These are phyloP conservation scores for Backusella circina DNA, from an alignment of 192 early-diverging fungal genomes.

Conservation along the genomic window DNA sequence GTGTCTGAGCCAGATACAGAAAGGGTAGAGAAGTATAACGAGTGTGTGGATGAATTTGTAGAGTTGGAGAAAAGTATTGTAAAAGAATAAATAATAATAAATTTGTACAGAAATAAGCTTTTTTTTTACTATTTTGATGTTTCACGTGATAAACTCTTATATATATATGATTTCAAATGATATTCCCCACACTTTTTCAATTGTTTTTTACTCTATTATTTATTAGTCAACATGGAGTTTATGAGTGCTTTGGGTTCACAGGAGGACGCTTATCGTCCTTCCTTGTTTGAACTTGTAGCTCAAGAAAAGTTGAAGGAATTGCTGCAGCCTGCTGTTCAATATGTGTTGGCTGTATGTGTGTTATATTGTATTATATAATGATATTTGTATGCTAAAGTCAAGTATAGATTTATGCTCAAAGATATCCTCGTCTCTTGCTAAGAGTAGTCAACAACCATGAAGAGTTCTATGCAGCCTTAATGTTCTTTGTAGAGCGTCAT, in stretches of 20 bases:
- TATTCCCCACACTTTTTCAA: background rate
- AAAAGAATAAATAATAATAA: background rate
- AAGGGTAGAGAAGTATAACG: conserved; percentile 6
- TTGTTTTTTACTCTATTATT: background rate
- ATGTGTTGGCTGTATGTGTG: conserved; percentile 69
- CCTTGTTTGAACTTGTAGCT: conserved; percentile 87
- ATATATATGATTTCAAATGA: background rate
- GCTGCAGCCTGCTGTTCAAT: conserved; percentile 80
- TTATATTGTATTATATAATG: background rate
- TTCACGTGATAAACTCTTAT: background rate
- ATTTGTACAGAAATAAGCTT: background rate
- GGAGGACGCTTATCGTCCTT: conserved; percentile 75
- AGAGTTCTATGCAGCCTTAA: conserved; percentile 74
- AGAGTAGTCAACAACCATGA: conserved; percentile 78
- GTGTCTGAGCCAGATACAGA: conserved; percentile 12
- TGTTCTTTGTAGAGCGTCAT: conserved; percentile 79
- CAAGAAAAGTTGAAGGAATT: conserved; percentile 81
- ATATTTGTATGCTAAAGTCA: background rate
- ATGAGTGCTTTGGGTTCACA: conserved; percentile 76
- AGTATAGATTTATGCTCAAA: conserved; percentile 71
- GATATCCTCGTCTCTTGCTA: conserved; percentile 81
- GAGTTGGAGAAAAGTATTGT: background rate
- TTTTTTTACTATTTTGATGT: background rate
- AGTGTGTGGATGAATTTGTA: conserved; percentile 17
- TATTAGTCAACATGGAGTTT: conserved; percentile 65